A percentile compares a stretch with the other conserved stretches of the same genome.
phyloP scores from a whole-genome alignment of 352 stramenopile genomes.

The Phytophthora sojae region DNA sequence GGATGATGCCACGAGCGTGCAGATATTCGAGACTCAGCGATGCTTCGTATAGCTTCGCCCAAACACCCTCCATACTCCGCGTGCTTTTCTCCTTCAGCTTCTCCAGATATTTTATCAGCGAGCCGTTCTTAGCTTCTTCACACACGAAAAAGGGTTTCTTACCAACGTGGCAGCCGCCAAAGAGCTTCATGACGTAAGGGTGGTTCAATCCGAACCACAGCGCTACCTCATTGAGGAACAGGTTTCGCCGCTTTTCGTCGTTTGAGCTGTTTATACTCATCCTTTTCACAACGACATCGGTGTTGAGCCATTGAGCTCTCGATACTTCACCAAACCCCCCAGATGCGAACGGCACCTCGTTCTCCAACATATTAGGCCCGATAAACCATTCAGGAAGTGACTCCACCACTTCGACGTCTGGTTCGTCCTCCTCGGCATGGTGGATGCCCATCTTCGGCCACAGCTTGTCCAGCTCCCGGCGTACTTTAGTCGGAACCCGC shows the following conservation, averaged over 20 bases:
- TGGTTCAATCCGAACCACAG: not conserved
- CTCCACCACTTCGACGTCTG: not conserved
- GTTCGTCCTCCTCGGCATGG: too few species aligned
- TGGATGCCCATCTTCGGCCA: too few species aligned
- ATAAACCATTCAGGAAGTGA: not conserved
- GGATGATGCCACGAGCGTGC: slow-evolving; percentile 62
- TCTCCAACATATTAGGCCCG: not conserved
- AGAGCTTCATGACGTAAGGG: not conserved
- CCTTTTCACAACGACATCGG: slow-evolving; percentile 16
- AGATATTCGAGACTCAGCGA: slow-evolving; percentile 63
- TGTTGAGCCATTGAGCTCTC: slow-evolving; percentile 23
- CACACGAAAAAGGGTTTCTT: slow-evolving; percentile 33
- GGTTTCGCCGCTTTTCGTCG: not conserved
- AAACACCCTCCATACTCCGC: slow-evolving; percentile 1
- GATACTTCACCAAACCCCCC: slow-evolving; percentile 4
- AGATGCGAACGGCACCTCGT: slow-evolving; percentile 1
- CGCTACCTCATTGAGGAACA: slow-evolving; percentile 28
- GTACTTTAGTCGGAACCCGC: too few species aligned
- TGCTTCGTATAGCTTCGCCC: slow-evolving; percentile 43
- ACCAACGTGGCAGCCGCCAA: slow-evolving; percentile 34
- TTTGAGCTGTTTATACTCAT: slow-evolving; percentile 1
- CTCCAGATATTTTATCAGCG: slow-evolving; percentile 34
- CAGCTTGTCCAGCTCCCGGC: too few species aligned
- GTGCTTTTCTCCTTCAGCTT: not conserved
- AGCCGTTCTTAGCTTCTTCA: slow-evolving; percentile 37